A percentile compares a stretch with the other conserved stretches of the same genome.
Evolutionary conservation across 1,139 yeast genomes (phyloP).

Genomic region (Torulaspora pretoriensis): DNA sequence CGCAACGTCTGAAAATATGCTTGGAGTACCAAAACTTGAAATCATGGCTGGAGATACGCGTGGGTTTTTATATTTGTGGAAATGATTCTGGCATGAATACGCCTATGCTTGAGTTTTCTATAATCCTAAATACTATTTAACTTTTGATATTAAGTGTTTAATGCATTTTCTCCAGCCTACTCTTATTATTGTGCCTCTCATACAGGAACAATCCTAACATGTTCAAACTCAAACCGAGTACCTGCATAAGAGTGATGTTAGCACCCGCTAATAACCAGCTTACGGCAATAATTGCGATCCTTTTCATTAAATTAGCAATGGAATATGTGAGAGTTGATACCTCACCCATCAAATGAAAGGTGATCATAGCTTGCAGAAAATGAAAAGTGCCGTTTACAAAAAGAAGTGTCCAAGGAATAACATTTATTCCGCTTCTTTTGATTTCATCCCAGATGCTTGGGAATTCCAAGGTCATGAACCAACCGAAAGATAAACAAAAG

Average conservation of each 20-base stretch:
- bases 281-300: slow-evolving; percentile 79
- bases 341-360: slow-evolving; percentile 84
- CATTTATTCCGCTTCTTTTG: slow-evolving; percentile 4
- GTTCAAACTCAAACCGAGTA: slow-evolving; percentile 29
- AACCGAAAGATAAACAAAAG: slow-evolving; percentile 70
- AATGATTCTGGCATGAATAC: not conserved
- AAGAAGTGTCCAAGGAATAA: slow-evolving; percentile 37
- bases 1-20: slow-evolving; percentile 1
- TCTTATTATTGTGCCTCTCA: slow-evolving; percentile 25
- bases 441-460: slow-evolving; percentile 6
- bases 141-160: not conserved
- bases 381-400: slow-evolving; percentile 70
- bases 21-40: slow-evolving; percentile 14
- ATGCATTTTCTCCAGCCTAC: slow-evolving; percentile 8
- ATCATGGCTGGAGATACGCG: slow-evolving; percentile 19
- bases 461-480: slow-evolving; percentile 55
- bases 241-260: slow-evolving; percentile 24
- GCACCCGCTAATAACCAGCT: slow-evolving; percentile 43
- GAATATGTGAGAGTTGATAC: slow-evolving; percentile 92
- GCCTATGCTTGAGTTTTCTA: too few species aligned
- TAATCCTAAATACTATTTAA: not conserved
- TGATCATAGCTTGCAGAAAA: slow-evolving; percentile 80
- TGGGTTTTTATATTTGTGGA: slow-evolving; percentile 20
- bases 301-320: slow-evolving; percentile 84
- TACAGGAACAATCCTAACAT: slow-evolving; percentile 32